Evolutionary conservation across 345 rosid species (phyloP).

Genomic region (Draba incana): DNA sequence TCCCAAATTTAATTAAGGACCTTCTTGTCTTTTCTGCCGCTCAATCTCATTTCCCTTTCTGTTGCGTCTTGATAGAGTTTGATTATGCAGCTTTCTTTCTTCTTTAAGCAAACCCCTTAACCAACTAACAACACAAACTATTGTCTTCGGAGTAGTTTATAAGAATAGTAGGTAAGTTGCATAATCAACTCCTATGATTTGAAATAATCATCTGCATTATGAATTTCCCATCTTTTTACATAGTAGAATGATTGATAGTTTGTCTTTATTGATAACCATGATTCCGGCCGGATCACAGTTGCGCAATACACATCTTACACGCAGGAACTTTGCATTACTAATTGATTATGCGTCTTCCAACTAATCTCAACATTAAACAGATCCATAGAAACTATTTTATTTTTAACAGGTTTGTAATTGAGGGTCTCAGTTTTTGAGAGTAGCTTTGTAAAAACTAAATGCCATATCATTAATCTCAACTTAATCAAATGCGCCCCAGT

Average conservation of each 20-base stretch:
- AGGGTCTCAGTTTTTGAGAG: no score
- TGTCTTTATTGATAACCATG: no score
- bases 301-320: no score
- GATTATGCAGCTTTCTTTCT: slow-evolving; percentile 19
- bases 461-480: no score
- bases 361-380: no score
- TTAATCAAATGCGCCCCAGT: no score
- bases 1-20: background rate
- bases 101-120: slow-evolving; percentile 35
- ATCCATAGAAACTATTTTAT: no score
- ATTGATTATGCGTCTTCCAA: no score
- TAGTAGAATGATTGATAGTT: background rate
- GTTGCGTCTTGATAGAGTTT: slow-evolving; percentile 25
- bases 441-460: no score
- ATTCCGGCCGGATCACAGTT: no score
- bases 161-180: slow-evolving; percentile 7
- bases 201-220: slow-evolving; percentile 2
- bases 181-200: background rate
- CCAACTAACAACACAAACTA: slow-evolving; percentile 12
- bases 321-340: no score
- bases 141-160: background rate
- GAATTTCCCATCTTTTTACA: background rate
- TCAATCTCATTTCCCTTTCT: slow-evolving; percentile 4
- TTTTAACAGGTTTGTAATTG: no score
- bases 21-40: slow-evolving; percentile 28